These are phyloP conservation scores for Pilobolus umbonatus DNA, from an alignment of 192 early-diverging fungal genomes.

Conservation along the genomic window DNA sequence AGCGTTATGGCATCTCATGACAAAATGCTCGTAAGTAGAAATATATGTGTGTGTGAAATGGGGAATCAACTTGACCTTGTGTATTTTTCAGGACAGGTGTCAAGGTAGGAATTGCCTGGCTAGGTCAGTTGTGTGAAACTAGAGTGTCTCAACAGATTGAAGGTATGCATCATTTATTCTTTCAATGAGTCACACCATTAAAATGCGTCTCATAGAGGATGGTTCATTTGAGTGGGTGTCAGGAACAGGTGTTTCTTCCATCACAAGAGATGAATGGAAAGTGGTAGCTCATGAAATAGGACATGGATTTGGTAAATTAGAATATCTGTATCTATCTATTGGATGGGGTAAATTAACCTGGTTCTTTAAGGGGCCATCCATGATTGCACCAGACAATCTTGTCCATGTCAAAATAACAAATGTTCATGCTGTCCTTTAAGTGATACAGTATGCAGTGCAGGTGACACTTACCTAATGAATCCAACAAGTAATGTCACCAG, in stretches of 20 bases:
- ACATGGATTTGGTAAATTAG: conserved; percentile 68
- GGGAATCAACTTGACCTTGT: background rate
- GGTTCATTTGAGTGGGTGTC: conserved; percentile 49
- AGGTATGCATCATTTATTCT: conserved; percentile 1
- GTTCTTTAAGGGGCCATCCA: conserved; percentile 63
- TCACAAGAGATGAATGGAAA: conserved; percentile 83
- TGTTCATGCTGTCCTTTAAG: conserved; percentile 72
- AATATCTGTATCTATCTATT: background rate
- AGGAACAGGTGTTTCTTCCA: conserved; percentile 84
- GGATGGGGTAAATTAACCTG: background rate
- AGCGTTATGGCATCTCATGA: conserved; percentile 94
- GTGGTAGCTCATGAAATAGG: conserved; percentile 95
- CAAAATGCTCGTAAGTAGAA: conserved; percentile 55
- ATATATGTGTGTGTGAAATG: background rate
- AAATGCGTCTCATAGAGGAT: conserved; percentile 34
- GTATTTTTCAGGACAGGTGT: conserved; percentile 52
- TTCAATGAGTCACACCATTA: background rate
- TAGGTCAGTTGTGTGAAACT: conserved; percentile 68
- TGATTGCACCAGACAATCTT: conserved; percentile 72
- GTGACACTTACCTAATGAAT: conserved; percentile 67
- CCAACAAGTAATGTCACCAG: conserved; percentile 61
- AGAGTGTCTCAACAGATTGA: conserved; percentile 47
- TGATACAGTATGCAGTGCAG: conserved; percentile 56
- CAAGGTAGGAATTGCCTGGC: conserved; percentile 87
- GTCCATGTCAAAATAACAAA: conserved; percentile 42